Evolutionary conservation across 2,329 filamentous ascomycete genomes (phyloP).

Genomic region (Phaeosphaeriaceae sp.): DNA sequence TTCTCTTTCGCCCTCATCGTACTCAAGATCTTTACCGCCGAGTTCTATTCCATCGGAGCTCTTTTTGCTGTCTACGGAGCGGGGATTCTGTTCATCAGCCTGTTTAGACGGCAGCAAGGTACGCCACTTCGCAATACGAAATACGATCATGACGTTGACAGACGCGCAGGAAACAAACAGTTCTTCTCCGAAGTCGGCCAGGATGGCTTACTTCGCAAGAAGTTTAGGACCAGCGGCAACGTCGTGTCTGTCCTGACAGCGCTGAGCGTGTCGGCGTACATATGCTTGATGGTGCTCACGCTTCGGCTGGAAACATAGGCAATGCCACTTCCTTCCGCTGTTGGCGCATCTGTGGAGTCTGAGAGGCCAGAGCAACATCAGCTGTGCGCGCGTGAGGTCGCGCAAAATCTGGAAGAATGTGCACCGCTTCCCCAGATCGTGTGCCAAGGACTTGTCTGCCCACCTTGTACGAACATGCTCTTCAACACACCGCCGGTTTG

Average conservation of each 20-base stretch:
- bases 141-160: constrained; percentile 16
- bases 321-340: constrained; percentile 4
- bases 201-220: constrained; percentile 67
- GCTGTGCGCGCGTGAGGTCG: neutral
- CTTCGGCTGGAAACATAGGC: constrained; percentile 54
- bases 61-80: constrained; percentile 92
- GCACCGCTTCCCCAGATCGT: constrained; percentile 4
- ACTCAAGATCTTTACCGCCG: constrained; percentile 93
- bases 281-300: constrained; percentile 66
- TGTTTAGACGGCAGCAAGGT: constrained; percentile 85
- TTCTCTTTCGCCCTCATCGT: constrained; percentile 96
- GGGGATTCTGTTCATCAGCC: constrained; percentile 80
- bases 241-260: constrained; percentile 70
- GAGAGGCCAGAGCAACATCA: neutral
- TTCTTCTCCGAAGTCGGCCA: constrained; percentile 77
- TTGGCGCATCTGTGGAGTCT: neutral
- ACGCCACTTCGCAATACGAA: constrained; percentile 4
- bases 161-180: constrained; percentile 73
- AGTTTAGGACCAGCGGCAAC: constrained; percentile 72
- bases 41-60: constrained; percentile 97
- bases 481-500: neutral
- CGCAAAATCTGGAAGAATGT: constrained; percentile 6
- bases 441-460: constrained; percentile 4
- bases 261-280: constrained; percentile 69
- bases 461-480: neutral